Conservation (phyloP, 768 basidiomycete genomes). For the Macrocybe gigantea region DNA sequence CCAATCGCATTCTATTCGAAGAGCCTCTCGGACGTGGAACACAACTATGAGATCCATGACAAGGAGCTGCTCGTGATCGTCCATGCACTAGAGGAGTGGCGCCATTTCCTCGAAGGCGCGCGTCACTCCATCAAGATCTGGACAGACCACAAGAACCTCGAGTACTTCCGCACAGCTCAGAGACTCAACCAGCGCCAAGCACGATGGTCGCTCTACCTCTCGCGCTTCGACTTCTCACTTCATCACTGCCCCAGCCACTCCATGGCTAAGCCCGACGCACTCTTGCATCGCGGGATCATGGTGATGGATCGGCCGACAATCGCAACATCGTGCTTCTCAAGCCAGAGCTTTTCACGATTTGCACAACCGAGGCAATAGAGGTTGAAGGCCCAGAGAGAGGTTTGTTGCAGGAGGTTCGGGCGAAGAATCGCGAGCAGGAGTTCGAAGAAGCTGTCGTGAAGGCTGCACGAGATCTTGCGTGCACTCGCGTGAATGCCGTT, state of each 20-base stretch:
- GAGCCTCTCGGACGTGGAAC: conserved; percentile 23
- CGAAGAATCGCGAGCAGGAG: too few species aligned
- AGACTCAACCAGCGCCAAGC: conserved; percentile 21
- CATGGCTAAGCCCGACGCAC: conserved; percentile 3
- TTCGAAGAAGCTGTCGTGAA: too few species aligned
- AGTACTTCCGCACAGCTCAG: conserved; percentile 7
- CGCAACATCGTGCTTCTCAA: neutral
- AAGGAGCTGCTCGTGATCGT: conserved; percentile 45
- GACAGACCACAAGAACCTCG: conserved; percentile 17
- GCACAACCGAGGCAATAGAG: neutral
- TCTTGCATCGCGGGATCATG: too few species aligned
- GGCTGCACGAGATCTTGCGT: too few species aligned
- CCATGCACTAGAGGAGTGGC: conserved; percentile 20
- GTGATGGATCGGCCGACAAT: conserved; percentile 8
- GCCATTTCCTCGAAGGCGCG: conserved; percentile 5
- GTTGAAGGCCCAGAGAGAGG: neutral
- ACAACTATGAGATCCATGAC: conserved; percentile 41
- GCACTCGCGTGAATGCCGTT: too few species aligned
- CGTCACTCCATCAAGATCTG: neutral
- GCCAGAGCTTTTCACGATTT: neutral
- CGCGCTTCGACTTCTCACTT: neutral
- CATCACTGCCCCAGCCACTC: neutral
- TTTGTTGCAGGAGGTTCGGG: too few species aligned
- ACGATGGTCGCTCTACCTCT: neutral
- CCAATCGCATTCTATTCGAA: conserved; percentile 34